Conservation (phyloP, 352 stramenopile species). For the Plasmopara viticola region DNA sequence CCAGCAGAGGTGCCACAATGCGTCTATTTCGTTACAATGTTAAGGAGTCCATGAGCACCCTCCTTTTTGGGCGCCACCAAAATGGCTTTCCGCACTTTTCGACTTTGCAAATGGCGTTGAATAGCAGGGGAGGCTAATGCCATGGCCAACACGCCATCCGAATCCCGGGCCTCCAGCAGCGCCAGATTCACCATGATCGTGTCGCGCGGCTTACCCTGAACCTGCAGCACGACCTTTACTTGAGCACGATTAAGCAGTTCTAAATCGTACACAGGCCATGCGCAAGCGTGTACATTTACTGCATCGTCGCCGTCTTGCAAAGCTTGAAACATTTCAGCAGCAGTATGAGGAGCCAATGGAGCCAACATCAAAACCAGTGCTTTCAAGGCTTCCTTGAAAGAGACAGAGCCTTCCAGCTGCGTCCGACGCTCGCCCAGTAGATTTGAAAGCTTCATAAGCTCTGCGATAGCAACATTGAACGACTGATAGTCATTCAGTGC, state of each 20-base stretch:
- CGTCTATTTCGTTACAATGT: conserved; percentile 47
- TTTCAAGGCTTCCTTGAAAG: conserved; percentile 49
- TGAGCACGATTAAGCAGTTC: conserved; percentile 54
- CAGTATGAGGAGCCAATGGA: conserved; percentile 69
- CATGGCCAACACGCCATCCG: conserved; percentile 55
- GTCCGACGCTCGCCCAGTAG: conserved; percentile 46
- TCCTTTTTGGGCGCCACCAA: conserved; percentile 79
- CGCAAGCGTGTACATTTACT: conserved; percentile 51
- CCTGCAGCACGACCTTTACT: conserved; percentile 79
- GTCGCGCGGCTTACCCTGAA: conserved; percentile 70
- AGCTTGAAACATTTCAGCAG: conserved; percentile 72
- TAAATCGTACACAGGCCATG: conserved; percentile 57
- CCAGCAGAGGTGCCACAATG: too few relatives aligned
- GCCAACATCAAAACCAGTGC: conserved; percentile 73
- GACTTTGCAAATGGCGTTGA: conserved; percentile 63
- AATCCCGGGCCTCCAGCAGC: conserved; percentile 36
- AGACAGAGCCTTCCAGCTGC: conserved; percentile 24
- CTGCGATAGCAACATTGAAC: conserved; percentile 86
- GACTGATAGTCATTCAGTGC: conserved; percentile 69
- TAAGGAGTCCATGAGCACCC: conserved; percentile 63
- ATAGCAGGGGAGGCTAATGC: conserved; percentile 48
- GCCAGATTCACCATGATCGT: conserved; percentile 58
- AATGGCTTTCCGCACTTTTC: conserved; percentile 64
- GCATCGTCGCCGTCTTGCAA: conserved; percentile 24
- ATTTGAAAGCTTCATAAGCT: conserved; percentile 90